Base-by-base conservation (phyloP, 371 early-diverging fungal genomes). In the Rhizopus arrhizus region DNA sequence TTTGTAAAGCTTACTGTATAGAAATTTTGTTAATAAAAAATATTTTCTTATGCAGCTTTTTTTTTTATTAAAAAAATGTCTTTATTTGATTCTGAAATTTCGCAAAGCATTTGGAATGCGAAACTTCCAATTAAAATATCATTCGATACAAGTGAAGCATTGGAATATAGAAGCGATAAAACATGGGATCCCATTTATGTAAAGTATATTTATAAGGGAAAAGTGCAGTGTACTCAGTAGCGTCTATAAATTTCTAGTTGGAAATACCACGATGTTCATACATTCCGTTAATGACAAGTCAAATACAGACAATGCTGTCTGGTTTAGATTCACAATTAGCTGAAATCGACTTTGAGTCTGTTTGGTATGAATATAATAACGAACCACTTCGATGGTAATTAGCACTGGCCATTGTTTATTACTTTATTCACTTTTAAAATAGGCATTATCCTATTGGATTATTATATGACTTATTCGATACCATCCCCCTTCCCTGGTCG, bases 361-460 rank as follows among this genome's bases (percentile, higher is more conserved):
- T 84, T 32, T 91, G 91, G 91, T 91, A 82, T 58, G 83, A 81
- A 32, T 85, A 63, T 56, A 64, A 84, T 29, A 82, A 83, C 5
- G 74, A 78, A 53, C 89, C 91, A 7, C 63, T 91, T 53, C 87
- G 86, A 68, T 91, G 91, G 91, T 88, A 81, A 65, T 63, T 8
- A 8, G 13, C 28, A 58, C 40, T 10, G 32, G 32, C 22, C 4
- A n/a, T 32, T 22, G 38, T 22, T 28, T 28, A 10, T 45, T 53
- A 8, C 31, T 57, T 43, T 13, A 12, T 28, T n/a, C 13, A 36
- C 5, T 46, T 36, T 29, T 5, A 36, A 12, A 16, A 13, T 31
- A 86, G 91, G 91, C 91, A 91, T 61, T 86, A 87, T 70, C 91
- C 90, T n/a, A 74, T 91, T 52, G 91, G 90, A 5, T 77, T 91